Evolutionary conservation across 257 asterid species (phyloP).

Genomic region (Capsicum pubescens): DNA sequence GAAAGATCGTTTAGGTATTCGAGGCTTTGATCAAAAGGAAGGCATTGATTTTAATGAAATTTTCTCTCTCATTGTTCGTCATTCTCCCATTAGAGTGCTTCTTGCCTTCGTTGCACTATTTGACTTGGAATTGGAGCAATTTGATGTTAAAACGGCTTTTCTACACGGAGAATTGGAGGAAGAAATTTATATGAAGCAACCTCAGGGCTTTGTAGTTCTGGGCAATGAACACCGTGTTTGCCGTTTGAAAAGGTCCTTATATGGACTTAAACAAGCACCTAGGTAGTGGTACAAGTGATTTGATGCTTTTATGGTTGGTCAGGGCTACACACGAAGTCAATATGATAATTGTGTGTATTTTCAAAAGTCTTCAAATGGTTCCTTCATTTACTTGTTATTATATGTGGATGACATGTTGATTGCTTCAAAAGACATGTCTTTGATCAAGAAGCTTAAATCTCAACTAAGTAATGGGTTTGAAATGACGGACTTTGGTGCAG

Average conservation of each 20-base stretch:
- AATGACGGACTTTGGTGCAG: background rate
- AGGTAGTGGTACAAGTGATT: background rate
- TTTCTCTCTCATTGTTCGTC: background rate
- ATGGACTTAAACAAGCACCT: background rate
- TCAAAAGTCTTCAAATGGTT: too few species aligned
- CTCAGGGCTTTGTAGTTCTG: background rate
- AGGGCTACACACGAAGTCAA: background rate
- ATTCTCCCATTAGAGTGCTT: background rate
- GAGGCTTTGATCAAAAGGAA: background rate
- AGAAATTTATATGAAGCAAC: background rate
- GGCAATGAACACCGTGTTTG: background rate
- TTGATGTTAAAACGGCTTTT: too few species aligned
- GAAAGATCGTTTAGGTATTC: background rate
- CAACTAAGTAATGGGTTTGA: background rate
- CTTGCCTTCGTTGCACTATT: background rate
- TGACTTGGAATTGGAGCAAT: background rate
- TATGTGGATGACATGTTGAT: too few species aligned
- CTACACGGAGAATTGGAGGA: too few species aligned
- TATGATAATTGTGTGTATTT: background rate
- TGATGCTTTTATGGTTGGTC: background rate
- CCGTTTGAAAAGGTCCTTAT: background rate
- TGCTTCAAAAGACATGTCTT: too few species aligned
- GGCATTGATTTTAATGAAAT: too few species aligned
- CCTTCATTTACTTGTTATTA: too few species aligned
- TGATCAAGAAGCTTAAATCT: too few species aligned